Evolutionary conservation across 257 asterid species (phyloP).

Genomic region (Henckelia pumila): DNA sequence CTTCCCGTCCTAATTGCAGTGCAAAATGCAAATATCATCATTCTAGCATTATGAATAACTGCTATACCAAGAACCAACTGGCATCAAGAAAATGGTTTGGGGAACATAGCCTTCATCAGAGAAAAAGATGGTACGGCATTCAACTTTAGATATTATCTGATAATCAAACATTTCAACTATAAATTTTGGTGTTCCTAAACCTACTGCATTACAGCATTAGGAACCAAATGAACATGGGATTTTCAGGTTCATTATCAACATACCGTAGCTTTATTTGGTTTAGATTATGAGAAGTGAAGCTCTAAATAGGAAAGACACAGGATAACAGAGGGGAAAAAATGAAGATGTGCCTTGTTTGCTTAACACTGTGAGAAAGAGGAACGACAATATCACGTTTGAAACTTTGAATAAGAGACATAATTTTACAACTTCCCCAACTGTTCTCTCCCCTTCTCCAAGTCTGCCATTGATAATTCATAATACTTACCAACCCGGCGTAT

Average conservation of each 20-base stretch:
- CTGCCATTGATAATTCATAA: neutral
- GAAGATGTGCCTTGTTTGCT: neutral
- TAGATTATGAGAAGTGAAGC: neutral
- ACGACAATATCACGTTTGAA: neutral
- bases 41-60: neutral
- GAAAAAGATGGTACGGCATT: neutral
- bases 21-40: neutral
- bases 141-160: slow-evolving; percentile 9
- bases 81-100: slow-evolving; percentile 18
- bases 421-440: neutral
- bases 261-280: neutral
- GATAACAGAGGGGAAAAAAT: neutral
- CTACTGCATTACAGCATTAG: neutral
- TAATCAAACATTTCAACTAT: slow-evolving; percentile 3
- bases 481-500: slow-evolving; percentile 89
- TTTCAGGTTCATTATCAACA: neutral
- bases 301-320: neutral
- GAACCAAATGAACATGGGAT: neutral
- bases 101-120: slow-evolving; percentile 5
- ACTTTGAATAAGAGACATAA: slow-evolving; percentile 9
- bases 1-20: neutral
- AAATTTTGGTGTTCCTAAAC: neutral
- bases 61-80: slow-evolving; percentile 7
- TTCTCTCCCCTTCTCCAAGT: neutral
- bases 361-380: neutral